These are phyloP conservation scores for Parasitella parasitica DNA, from an alignment of 371 early-diverging fungal species.

Conservation along the genomic window DNA sequence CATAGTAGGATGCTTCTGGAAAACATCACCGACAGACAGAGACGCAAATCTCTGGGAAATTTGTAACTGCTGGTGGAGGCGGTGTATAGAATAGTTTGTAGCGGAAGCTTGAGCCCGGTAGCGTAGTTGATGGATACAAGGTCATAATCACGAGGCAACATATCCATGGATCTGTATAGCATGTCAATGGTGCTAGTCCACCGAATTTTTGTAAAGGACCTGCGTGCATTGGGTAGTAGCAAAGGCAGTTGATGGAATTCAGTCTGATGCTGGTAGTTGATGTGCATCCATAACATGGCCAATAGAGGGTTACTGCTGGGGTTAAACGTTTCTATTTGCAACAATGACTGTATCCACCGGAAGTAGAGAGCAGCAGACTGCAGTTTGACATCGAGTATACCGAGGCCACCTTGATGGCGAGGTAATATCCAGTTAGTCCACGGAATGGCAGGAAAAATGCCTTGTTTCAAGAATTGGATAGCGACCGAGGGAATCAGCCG, in stretches of 20 bases:
- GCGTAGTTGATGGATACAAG: neutral
- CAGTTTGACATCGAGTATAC: neutral
- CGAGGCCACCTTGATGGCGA: neutral
- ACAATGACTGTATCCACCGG: neutral
- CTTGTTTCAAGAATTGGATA: neutral
- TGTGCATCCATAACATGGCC: neutral
- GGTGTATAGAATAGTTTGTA: neutral
- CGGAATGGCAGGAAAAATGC: neutral
- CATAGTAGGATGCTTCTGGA: neutral
- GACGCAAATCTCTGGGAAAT: neutral
- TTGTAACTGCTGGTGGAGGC: neutral
- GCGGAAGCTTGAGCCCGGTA: neutral
- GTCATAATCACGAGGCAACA: neutral
- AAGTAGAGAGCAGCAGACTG: neutral
- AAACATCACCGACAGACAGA: neutral
- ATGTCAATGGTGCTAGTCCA: neutral
- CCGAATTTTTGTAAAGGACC: too few species aligned
- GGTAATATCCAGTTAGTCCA: neutral
- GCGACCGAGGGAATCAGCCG: neutral
- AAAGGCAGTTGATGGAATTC: neutral
- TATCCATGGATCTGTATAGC: neutral
- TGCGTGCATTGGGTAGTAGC: too few species aligned
- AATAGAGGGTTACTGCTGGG: neutral
- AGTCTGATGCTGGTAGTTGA: neutral
- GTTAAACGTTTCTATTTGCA: too few species aligned